These are phyloP conservation scores for Xylaria intraflava DNA, from an alignment of 495 filamentous ascomycete genomes.

Conservation along the genomic window DNA sequence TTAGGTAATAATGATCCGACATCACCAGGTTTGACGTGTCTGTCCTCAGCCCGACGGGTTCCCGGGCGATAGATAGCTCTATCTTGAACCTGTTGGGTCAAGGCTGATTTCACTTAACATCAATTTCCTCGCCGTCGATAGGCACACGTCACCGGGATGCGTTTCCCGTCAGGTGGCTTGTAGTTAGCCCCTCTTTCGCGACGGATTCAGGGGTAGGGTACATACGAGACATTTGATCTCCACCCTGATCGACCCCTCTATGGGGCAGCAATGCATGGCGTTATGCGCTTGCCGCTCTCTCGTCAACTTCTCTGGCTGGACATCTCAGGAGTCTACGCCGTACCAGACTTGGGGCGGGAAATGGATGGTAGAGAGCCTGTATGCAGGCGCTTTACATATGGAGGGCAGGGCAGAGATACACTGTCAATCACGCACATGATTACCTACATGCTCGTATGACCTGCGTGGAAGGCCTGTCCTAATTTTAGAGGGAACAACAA, in stretches of 20 bases:
- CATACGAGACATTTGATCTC: neutral
- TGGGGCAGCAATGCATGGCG: slow-evolving; percentile 12
- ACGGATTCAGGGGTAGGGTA: neutral
- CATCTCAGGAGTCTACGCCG: neutral
- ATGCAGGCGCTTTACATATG: neutral
- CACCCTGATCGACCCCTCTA: slow-evolving; percentile 9
- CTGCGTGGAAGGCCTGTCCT: slow-evolving; percentile 5
- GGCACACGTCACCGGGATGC: slow-evolving; percentile 1
- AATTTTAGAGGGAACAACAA: neutral
- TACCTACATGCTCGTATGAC: slow-evolving; percentile 11
- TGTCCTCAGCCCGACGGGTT: neutral
- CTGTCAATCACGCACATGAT: slow-evolving; percentile 3
- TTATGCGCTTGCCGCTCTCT: neutral
- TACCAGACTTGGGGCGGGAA: neutral
- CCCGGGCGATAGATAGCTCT: neutral
- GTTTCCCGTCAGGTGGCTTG: neutral
- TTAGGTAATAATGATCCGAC: neutral
- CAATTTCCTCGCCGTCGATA: neutral
- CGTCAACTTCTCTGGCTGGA: neutral
- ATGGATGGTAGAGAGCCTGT: neutral
- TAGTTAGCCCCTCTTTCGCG: slow-evolving; percentile 5
- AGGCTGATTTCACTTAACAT: neutral
- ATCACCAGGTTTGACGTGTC: slow-evolving; percentile 4
- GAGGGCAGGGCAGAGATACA: neutral
- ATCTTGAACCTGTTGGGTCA: neutral